Conservation (phyloP, 164 flowering plant genomes). For the Brasenia schreberi region DNA sequence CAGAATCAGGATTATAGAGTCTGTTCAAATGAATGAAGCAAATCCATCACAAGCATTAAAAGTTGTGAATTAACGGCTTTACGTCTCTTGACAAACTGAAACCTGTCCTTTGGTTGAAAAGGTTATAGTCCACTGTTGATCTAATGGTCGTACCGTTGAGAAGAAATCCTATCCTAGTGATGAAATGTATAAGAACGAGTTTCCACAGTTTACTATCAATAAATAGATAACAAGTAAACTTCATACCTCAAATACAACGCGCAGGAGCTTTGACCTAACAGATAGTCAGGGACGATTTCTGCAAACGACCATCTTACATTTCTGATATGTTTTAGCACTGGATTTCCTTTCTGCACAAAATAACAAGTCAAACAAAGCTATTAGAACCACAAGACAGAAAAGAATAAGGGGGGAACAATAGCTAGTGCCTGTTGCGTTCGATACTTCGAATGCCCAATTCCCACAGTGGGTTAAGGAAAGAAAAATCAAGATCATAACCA, state of each 20-base stretch:
- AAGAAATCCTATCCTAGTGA: not conserved
- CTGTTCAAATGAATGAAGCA: no score
- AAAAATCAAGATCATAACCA: no score
- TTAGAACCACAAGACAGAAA: not conserved
- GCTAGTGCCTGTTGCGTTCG: no score
- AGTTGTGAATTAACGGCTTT: no score
- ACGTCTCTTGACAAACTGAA: no score
- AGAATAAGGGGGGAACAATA: no score
- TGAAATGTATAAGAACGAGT: not conserved
- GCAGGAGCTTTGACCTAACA: constrained; percentile 73
- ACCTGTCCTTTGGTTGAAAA: not conserved
- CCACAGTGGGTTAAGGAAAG: no score
- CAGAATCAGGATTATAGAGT: no score
- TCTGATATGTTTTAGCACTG: constrained; percentile 83
- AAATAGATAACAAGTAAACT: no score
- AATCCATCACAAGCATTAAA: no score
- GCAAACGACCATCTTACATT: constrained; percentile 89
- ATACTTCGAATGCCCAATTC: no score
- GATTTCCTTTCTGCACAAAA: constrained; percentile 86
- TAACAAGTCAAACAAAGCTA: not conserved
- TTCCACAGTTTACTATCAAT: no score
- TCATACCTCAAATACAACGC: constrained; percentile 83
- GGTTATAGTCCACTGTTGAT: not conserved
- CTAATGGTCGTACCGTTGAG: not conserved
- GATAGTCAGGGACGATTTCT: constrained; percentile 68